Evolutionary conservation across 148 eudicot genomes (phyloP), one percentile per base, ranked within the genome.

Genomic region (Heliamphora exappendiculata): DNA sequence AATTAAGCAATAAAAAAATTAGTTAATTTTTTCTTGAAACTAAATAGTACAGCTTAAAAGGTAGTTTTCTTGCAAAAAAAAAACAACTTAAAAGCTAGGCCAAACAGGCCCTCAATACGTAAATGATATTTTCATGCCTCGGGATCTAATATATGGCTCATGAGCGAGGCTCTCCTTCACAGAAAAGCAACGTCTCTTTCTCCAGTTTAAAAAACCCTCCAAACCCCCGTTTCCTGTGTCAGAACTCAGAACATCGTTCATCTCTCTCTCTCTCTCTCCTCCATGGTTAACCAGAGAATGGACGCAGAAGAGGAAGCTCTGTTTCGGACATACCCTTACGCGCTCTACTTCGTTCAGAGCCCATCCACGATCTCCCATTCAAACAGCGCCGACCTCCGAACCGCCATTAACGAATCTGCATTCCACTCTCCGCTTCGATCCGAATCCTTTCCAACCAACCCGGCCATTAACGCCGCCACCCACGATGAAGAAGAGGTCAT

Each of bases 341-440:
- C 89, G 1, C 73, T 81, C 67, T 91, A 89, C 84, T 85, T 81
- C 76, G 93, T 91, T 1, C 93, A 89, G 49, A 91, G 96, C 81
- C 93, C 93, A 31, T 80, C 93, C 1, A 74, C 91, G 7, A 26
- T 69, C 26, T 81, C 91, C 60, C 85, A 83, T 50, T 76, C 86
- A 68, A 72, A 76, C 74, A 73, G 58, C 73, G 50, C 66, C 2
- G 74, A 49, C 10, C 44, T 64, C 69, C 74, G 58, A 14, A 49
- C 34, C 55, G 0, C 39, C 76, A 39, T 29, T 69, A 22, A 78
- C 37, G 47, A 55, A 28, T 63, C 60, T 13, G 31, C 50, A 2
- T 33, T 8, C 28, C 50, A 49, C 67, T 75, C 76, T 34, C 81
- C 80, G 0, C n/a, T 9, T 20, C 80, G 59, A 1, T 22, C 77